These are phyloP conservation scores for Scleroderma citrinum DNA, from an alignment of 768 basidiomycete genomes.

Conservation along the genomic window DNA sequence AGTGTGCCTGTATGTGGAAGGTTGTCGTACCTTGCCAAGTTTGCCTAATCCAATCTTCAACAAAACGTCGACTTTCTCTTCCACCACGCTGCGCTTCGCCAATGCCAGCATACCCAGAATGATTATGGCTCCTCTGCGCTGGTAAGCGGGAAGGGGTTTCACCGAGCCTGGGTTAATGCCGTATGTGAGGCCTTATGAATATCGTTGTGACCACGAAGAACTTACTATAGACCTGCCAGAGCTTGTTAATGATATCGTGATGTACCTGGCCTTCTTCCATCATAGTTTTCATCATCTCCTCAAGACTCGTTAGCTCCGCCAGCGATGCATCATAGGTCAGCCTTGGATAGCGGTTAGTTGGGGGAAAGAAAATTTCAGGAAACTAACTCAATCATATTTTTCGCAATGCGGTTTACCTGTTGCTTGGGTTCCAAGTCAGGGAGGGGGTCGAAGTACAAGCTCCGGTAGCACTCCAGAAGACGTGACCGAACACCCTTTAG, in stretches of 20 bases:
- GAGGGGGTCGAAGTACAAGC: slow-evolving; percentile 82
- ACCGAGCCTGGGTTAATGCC: slow-evolving; percentile 51
- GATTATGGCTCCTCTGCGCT: slow-evolving; percentile 92
- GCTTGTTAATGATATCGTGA: slow-evolving; percentile 76
- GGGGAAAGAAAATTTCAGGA: not conserved
- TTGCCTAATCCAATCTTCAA: slow-evolving; percentile 83
- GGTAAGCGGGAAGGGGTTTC: slow-evolving; percentile 67
- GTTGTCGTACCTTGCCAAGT: slow-evolving; percentile 61
- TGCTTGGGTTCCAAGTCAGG: slow-evolving; percentile 71
- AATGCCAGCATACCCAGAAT: slow-evolving; percentile 96
- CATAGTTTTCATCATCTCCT: slow-evolving; percentile 95
- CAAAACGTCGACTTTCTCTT: slow-evolving; percentile 78
- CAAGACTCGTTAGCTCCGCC: slow-evolving; percentile 91
- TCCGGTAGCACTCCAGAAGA: slow-evolving; percentile 83
- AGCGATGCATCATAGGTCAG: slow-evolving; percentile 88
- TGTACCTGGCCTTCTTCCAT: slow-evolving; percentile 86
- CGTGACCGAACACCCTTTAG: slow-evolving; percentile 83
- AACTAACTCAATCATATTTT: slow-evolving; percentile 93
- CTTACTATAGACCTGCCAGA: slow-evolving; percentile 96
- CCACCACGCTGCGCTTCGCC: slow-evolving; percentile 71
- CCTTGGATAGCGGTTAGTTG: slow-evolving; percentile 35
- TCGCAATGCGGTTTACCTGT: slow-evolving; percentile 87
- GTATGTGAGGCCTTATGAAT: not conserved
- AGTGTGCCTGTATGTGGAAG: not conserved
- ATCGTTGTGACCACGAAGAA: slow-evolving; percentile 1